phyloP scores from a whole-genome alignment of 2,329 filamentous ascomycete species.

The Colletotrichum neosansevieriae region DNA sequence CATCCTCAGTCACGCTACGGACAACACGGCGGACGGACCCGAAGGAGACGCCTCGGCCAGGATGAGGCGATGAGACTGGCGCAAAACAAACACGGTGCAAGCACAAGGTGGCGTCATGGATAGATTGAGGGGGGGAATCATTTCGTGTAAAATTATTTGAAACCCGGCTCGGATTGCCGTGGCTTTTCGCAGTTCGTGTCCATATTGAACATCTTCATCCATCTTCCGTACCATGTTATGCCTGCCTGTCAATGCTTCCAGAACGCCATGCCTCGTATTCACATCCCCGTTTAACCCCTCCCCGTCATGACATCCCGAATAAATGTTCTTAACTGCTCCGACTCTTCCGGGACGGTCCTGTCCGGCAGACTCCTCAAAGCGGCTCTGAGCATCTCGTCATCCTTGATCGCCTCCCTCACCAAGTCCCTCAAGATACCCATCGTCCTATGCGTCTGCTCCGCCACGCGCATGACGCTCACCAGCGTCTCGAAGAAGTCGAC shows the following conservation, averaged over 20 bases:
- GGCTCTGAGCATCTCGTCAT: conserved; percentile 53
- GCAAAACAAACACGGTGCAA: neutral
- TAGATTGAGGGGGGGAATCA: conserved; percentile 31
- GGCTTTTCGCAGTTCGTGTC: conserved; percentile 31
- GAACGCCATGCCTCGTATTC: conserved; percentile 12
- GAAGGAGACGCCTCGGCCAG: conserved; percentile 49
- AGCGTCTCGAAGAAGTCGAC: conserved; percentile 67
- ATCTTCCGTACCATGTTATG: neutral
- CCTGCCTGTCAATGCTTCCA: neutral
- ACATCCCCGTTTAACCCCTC: conserved; percentile 12
- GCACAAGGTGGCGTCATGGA: conserved; percentile 34
- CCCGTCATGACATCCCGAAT: conserved; percentile 54
- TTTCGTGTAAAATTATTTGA: conserved; percentile 35
- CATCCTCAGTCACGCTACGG: conserved; percentile 51
- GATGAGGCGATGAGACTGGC: conserved; percentile 41
- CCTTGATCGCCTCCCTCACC: conserved; percentile 54
- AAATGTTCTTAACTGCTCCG: conserved; percentile 60
- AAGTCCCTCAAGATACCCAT: conserved; percentile 49
- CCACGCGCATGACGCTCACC: conserved; percentile 60
- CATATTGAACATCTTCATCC: conserved; percentile 32
- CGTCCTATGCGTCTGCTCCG: conserved; percentile 48
- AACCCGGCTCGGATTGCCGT: conserved; percentile 22
- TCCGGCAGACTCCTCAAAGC: conserved; percentile 59
- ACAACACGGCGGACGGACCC: conserved; percentile 44
- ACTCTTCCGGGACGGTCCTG: conserved; percentile 64